Conservation (phyloP, 176 grass and related monocot genomes). For the Carex kokanica region DNA sequence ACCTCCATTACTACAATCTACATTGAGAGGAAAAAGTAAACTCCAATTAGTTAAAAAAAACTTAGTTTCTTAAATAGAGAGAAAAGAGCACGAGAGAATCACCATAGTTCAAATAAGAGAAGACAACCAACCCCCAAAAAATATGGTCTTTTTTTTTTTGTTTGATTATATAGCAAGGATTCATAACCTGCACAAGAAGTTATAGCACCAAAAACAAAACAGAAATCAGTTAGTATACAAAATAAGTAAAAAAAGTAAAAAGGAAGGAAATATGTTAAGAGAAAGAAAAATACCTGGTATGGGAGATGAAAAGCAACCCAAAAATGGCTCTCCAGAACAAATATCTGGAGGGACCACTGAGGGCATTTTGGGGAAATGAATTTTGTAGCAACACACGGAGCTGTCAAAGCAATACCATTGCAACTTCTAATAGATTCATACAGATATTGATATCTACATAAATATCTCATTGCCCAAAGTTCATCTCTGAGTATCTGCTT, state of each 20-base stretch:
- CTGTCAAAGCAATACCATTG: slow-evolving; percentile 26
- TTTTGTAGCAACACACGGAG: slow-evolving; percentile 34
- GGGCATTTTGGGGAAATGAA: slow-evolving; percentile 32
- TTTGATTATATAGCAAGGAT: slow-evolving; percentile 30
- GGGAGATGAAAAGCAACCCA: slow-evolving; percentile 19
- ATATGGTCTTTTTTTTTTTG: slow-evolving; percentile 17
- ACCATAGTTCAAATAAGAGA: slow-evolving; percentile 24
- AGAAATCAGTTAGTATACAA: background rate
- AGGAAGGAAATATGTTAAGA: background rate
- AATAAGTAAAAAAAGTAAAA: background rate
- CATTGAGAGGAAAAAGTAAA: background rate
- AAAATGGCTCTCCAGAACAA: slow-evolving; percentile 11
- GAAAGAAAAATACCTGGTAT: slow-evolving; percentile 13
- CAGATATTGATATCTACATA: slow-evolving; percentile 29
- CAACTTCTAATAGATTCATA: slow-evolving; percentile 39
- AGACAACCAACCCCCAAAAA: slow-evolving; percentile 9
- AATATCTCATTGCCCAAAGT: slow-evolving; percentile 82
- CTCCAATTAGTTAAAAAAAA: background rate
- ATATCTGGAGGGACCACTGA: background rate
- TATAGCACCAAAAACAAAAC: background rate
- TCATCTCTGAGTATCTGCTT: slow-evolving; percentile 96
- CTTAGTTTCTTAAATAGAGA: background rate
- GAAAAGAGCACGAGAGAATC: background rate
- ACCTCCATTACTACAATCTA: slow-evolving; percentile 21
- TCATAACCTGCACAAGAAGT: slow-evolving; percentile 20